A percentile compares a stretch with the other conserved stretches of the same genome.
These are phyloP conservation scores for Monosporascus sp. DNA, from an alignment of 2,329 filamentous ascomycete genomes.

Conservation along the genomic window DNA sequence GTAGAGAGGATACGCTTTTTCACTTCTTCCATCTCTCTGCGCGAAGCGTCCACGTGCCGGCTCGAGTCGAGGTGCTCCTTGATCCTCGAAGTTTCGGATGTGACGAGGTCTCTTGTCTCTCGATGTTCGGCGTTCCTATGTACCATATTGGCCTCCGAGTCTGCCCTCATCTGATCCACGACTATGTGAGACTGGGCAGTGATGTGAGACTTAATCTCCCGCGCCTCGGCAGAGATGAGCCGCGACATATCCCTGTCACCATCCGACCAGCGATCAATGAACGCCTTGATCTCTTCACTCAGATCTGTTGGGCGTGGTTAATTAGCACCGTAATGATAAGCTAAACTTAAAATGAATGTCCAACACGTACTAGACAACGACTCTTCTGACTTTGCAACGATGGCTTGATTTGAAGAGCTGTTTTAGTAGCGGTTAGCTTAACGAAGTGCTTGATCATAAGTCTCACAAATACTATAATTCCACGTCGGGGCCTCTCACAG, in stretches of 20 bases:
- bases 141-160: not conserved
- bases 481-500: too few species aligned
- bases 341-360: too few species aligned
- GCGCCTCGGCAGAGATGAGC: constrained; percentile 3
- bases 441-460: not conserved
- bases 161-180: not conserved
- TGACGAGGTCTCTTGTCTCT: not conserved
- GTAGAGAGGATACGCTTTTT: constrained; percentile 4
- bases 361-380: not conserved
- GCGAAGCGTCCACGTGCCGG: not conserved
- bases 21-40: not conserved
- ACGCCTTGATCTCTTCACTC: constrained; percentile 1
- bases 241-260: constrained; percentile 5
- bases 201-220: constrained; percentile 3
- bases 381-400: not conserved
- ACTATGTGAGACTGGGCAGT: constrained; percentile 1
- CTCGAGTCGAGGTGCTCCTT: not conserved
- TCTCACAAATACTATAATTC: too few species aligned
- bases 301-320: not conserved
- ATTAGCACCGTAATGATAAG: not conserved
- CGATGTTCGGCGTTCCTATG: not conserved
- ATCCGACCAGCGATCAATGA: constrained; percentile 7
- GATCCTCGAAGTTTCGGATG: not conserved
- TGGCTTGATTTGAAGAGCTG: constrained; percentile 6
- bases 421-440: not conserved